Base-by-base conservation (phyloP, 176 grass and related monocot genomes). In the Phyllostachys edulis region DNA sequence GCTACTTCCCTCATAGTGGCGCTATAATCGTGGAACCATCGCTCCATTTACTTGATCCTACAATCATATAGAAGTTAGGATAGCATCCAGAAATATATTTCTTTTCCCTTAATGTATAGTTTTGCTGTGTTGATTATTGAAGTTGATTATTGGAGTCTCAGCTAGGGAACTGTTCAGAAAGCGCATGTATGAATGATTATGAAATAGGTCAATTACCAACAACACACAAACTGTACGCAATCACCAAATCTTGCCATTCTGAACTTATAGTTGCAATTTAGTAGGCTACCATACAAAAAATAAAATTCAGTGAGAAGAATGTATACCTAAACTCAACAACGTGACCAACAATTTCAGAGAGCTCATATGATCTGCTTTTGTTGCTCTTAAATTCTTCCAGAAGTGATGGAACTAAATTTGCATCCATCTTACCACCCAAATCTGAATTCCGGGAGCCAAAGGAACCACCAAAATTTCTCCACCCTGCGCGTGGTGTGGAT, bases 311-410 rank as follows among this genome's bases (percentile, higher is more conserved):
- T 62, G 45, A 49, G 50, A 52, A 51, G 49, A 26, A 82, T 17
- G 36, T 52, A 21, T 88, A 94, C 94, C 94, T 97, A 57, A 97
- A 97, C 62, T 92, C 92, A 77, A 97, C 91, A 34, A 97, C 85
- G 76, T 97, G 85, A 2, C 94, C 94, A 63, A 71, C 82, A 73
- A 97, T 94, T 67, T 94, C 94, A 55, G 92, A 90, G 42, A 97
- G 92, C 62, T 94, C 94, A 41, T 94, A 92, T 32, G 87, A 90
- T 87, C 88, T 90, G 50, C 92, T 92, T 82, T 92, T 97, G 55
- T 97, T 97, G 90, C 89, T 94, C 76, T 97, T 97, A 63, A 97
- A 94, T 71, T 97, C 94, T 34, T 94, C 94, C 50, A 97, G 77
- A 69, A 97, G 85, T 0, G 92, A 92, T 9, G 90, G 87, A 83